phyloP scores from a whole-genome alignment of 1,139 yeast genomes.

The Blastobotrys petasosporus region DNA sequence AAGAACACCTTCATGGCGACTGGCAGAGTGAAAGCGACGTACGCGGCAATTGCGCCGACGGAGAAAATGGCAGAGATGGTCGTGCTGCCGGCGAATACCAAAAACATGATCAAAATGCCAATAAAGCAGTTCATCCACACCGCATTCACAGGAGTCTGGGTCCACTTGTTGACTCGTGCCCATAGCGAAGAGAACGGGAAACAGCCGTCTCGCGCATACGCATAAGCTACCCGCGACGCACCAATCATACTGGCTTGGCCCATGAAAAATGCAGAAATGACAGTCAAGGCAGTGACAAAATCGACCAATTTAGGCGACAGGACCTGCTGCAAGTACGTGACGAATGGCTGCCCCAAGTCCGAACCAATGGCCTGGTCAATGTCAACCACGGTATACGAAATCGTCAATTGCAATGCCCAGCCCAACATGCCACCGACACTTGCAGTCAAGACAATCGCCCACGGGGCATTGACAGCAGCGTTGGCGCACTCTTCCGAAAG shows the following conservation, averaged over 20 bases:
- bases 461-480: constrained; percentile 59
- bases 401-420: constrained; percentile 56
- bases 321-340: constrained; percentile 51
- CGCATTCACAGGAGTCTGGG: constrained; percentile 66
- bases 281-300: constrained; percentile 55
- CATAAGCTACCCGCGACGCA: constrained; percentile 62
- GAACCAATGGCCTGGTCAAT: constrained; percentile 46
- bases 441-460: constrained; percentile 62
- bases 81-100: constrained; percentile 60
- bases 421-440: constrained; percentile 57
- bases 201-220: constrained; percentile 65
- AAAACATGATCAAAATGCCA: constrained; percentile 52
- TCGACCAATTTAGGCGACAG: constrained; percentile 42
- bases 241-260: constrained; percentile 67
- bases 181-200: constrained; percentile 55
- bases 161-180: constrained; percentile 47
- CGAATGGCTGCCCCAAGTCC: constrained; percentile 63
- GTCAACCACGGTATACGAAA: constrained; percentile 58
- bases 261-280: constrained; percentile 58
- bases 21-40: constrained; percentile 65
- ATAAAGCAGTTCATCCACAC: constrained; percentile 58
- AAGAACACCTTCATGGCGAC: constrained; percentile 53
- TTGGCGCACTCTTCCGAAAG: constrained; percentile 66
- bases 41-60: constrained; percentile 70
- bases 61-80: constrained; percentile 74